Conservation (phyloP, 768 basidiomycete genomes). For the Trametopsis cervina region DNA sequence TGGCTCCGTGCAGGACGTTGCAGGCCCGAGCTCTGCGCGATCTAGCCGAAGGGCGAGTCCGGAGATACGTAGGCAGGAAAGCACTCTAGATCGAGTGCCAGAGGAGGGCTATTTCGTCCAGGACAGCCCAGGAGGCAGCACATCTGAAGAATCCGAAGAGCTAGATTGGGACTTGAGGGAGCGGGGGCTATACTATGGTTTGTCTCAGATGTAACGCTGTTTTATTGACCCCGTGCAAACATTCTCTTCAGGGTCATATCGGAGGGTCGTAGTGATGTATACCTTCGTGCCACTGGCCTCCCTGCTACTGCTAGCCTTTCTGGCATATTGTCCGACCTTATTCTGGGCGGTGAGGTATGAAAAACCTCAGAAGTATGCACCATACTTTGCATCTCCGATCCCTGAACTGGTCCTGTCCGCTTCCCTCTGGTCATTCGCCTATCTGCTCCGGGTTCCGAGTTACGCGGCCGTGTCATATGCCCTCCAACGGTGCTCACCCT, state of each 20-base stretch:
- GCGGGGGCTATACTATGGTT: conserved; percentile 45
- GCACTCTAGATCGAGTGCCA: conserved; percentile 21
- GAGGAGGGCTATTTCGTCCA: conserved; percentile 16
- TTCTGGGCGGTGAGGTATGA: conserved; percentile 33
- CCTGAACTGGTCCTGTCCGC: conserved; percentile 58
- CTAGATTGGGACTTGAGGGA: conserved; percentile 38
- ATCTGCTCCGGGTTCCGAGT: conserved; percentile 45
- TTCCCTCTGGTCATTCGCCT: conserved; percentile 54
- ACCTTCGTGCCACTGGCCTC: conserved; percentile 50
- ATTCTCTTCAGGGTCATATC: conserved; percentile 51
- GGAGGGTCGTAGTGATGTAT: conserved; percentile 46
- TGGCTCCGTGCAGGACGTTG: conserved; percentile 5
- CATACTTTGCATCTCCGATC: conserved; percentile 52
- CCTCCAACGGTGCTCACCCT: conserved; percentile 23
- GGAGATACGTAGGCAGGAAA: conserved; percentile 20
- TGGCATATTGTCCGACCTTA: conserved; percentile 43
- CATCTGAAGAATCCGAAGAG: conserved; percentile 28
- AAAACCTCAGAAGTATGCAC: conserved; percentile 31
- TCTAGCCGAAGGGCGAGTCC: conserved; percentile 19
- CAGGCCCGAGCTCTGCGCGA: not conserved
- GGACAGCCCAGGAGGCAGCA: not conserved
- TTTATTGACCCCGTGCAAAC: conserved; percentile 9
- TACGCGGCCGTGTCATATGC: conserved; percentile 28
- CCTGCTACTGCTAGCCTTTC: conserved; percentile 38
- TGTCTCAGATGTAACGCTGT: conserved; percentile 9